phyloP scores from a whole-genome alignment of 345 rosid genomes.

The Psidium guajava region DNA sequence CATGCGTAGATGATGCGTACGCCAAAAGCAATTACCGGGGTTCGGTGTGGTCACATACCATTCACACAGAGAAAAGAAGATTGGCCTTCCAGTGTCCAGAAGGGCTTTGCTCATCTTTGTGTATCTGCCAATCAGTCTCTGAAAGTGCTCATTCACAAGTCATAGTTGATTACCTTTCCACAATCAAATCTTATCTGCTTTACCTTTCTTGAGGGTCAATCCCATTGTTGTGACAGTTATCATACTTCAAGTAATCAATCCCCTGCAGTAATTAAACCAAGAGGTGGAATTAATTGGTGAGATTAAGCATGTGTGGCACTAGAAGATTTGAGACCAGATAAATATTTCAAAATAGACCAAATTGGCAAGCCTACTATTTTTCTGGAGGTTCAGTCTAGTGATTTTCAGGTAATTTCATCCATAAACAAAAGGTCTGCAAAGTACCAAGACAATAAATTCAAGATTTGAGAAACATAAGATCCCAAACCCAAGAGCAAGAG shows the following conservation, averaged over 20 bases:
- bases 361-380: not conserved
- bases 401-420: not conserved
- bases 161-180: not conserved
- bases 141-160: not conserved
- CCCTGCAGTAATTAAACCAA: slow-evolving; percentile 8
- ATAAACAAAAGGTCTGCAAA: not conserved
- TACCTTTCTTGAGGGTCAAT: slow-evolving; percentile 16
- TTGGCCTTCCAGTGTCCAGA: slow-evolving; percentile 20
- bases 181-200: not conserved
- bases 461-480: not conserved
- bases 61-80: slow-evolving; percentile 36
- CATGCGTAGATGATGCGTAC: not conserved
- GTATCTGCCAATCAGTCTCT: slow-evolving; percentile 1
- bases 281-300: not conserved
- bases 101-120: slow-evolving; percentile 20
- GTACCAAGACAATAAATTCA: not conserved
- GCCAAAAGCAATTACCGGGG: not conserved
- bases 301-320: not conserved
- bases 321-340: not conserved
- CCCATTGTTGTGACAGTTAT: slow-evolving; percentile 19
- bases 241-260: slow-evolving; percentile 31
- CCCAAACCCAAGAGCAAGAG: not conserved
- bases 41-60: slow-evolving; percentile 6
- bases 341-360: not conserved
- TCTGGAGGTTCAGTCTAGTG: not conserved